phyloP scores from a whole-genome alignment of 192 early-diverging fungal species.

The Umbelopsis vinacea region DNA sequence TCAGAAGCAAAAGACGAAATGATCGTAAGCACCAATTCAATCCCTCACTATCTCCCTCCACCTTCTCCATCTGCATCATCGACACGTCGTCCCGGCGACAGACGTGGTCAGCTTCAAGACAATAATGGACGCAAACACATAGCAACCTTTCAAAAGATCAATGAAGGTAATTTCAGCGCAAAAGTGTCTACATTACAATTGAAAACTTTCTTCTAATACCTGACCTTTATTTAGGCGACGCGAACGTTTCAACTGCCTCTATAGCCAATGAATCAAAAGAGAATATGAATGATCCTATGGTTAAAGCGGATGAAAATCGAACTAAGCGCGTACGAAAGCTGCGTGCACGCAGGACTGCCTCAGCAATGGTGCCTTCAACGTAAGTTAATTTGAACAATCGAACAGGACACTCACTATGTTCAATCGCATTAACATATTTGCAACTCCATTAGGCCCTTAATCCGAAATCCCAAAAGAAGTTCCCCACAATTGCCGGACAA shows the following conservation, averaged over 20 bases:
- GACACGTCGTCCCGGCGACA: not conserved
- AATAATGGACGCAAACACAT: not conserved
- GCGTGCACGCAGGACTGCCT: too few relatives aligned
- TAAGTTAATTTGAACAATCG: too few relatives aligned
- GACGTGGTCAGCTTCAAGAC: not conserved
- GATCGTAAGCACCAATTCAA: not conserved
- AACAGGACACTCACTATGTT: too few relatives aligned
- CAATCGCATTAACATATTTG: too few relatives aligned
- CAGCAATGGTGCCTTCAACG: too few relatives aligned
- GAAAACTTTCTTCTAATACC: not conserved
- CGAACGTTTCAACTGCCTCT: not conserved
- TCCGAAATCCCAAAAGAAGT: too few relatives aligned
- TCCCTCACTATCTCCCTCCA: not conserved
- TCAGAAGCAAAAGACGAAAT: too few relatives aligned
- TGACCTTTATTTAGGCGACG: not conserved
- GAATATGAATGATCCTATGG: conserved; percentile 2
- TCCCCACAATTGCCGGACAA: too few relatives aligned
- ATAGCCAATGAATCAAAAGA: conserved; percentile 1
- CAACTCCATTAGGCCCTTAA: too few relatives aligned
- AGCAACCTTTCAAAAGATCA: not conserved
- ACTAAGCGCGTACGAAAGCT: not conserved
- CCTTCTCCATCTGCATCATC: not conserved
- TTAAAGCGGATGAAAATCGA: not conserved
- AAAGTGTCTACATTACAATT: not conserved
- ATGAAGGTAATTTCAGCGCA: not conserved